A percentile compares a stretch with the other conserved stretches of the same genome.
Evolutionary conservation across 192 early-diverging fungal genomes (phyloP).

Genomic region (Backusella parvicylindrica): DNA sequence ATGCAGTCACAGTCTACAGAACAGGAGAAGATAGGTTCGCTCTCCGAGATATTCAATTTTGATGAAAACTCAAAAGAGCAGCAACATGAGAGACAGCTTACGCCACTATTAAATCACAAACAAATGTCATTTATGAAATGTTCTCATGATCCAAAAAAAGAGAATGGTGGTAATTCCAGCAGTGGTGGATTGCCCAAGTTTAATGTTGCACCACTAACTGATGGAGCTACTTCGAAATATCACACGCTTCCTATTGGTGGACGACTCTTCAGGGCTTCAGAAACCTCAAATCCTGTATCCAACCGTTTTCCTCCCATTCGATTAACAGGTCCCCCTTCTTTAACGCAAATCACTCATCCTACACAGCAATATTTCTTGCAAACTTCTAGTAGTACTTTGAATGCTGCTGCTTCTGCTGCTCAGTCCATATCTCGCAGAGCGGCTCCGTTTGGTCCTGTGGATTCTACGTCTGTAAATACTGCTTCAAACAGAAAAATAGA

Average conservation of each 20-base stretch:
- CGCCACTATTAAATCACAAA: neutral
- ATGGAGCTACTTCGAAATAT: neutral
- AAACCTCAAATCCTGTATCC: neutral
- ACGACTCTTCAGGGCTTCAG: neutral
- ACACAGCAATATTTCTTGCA: constrained; percentile 34
- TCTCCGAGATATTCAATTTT: neutral
- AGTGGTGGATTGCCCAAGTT: constrained; percentile 19
- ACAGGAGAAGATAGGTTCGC: neutral
- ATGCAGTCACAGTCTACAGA: neutral
- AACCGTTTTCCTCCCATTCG: neutral
- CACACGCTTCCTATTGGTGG: constrained; percentile 4
- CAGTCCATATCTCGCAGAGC: constrained; percentile 3
- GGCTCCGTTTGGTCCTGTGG: neutral
- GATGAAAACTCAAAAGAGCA: neutral
- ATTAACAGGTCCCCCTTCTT: neutral
- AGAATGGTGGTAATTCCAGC: neutral
- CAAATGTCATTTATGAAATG: neutral
- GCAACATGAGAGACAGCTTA: neutral
- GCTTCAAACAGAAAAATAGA: constrained; percentile 1
- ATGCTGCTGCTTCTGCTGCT: constrained; percentile 27
- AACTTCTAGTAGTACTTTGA: constrained; percentile 29
- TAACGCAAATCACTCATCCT: constrained; percentile 20
- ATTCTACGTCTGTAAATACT: constrained; percentile 5
- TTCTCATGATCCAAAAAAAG: constrained; percentile 6
- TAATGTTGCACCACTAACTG: constrained; percentile 24